Base-by-base conservation (phyloP, 176 grass and related monocot genomes). In the Pharus latifolius region DNA sequence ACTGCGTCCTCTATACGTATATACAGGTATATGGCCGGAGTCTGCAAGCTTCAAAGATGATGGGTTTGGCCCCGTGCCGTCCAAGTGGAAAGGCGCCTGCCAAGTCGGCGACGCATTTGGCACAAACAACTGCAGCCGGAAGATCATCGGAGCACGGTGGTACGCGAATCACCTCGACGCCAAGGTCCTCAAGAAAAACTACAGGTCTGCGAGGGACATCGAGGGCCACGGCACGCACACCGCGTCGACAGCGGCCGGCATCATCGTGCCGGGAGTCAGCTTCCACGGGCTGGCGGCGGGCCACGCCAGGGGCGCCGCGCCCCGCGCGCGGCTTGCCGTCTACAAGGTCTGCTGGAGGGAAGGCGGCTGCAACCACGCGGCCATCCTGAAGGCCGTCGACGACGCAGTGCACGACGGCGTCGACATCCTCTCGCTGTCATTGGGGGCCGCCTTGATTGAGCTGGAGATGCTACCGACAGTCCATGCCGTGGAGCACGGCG, bases 141-240 rank as follows among this genome's bases (percentile, higher is more conserved):
- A 82, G 62, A 47, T 82, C 41, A 74, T 82, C 37, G 80, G 72
- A 6, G 73, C 56, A 3, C 46, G 72, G 28, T 77, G 56, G 55
- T 83, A 40, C 14, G 8, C 7, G 0, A 27, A 6, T 0, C 56
- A 9, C 0, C 18, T 28, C 3, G 1, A 18, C 1, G 26, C 23
- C 0, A 38, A n/a, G 17, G 10, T 32, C 13, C 25, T 67, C 28
- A 11, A 18, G 4, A 18, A 10, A 4, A 56, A 74, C 2, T 26
- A 17, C 43, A 11, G 49, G 43, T 74, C 71, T 0, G 41, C 71
- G 0, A 20, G 63, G 37, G 75, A 59, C 20, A n/a, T 14, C 17
- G 2, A 46, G 0, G 4, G 49, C 4, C 81, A 78, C 19, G 74
- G 66, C 20, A 84, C 30, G 28, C 66, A 72, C 49, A 77, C 66